Conservation (phyloP, 345 rosid species). For the Alliaria petiolata region DNA sequence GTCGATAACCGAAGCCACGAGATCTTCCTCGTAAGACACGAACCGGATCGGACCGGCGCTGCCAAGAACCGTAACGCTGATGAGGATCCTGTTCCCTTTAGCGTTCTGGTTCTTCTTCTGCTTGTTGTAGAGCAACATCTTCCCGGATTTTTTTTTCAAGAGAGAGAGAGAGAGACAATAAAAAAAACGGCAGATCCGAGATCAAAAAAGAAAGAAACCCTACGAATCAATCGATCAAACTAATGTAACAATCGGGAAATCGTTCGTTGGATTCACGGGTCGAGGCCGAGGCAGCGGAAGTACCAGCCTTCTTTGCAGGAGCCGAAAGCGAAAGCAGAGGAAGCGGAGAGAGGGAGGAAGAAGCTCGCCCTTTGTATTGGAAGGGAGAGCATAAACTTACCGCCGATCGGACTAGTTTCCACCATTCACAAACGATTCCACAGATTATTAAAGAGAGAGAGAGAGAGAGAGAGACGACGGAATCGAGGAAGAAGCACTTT, state of each 20-base stretch:
- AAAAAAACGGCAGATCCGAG: neutral
- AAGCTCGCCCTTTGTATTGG: conserved; percentile 77
- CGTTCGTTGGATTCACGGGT: conserved; percentile 50
- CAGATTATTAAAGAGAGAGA: neutral
- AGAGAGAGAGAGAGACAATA: neutral
- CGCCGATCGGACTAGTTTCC: conserved; percentile 57
- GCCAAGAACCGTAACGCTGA: conserved; percentile 80
- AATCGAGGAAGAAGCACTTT: neutral
- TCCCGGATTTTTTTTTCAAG: neutral
- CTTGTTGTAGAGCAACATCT: conserved; percentile 84
- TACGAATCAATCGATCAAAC: too few species aligned
- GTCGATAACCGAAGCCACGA: conserved; percentile 73
- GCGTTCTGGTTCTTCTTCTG: conserved; percentile 85
- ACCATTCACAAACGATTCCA: conserved; percentile 79
- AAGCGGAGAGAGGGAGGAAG: conserved; percentile 37
- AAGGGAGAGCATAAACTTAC: conserved; percentile 82
- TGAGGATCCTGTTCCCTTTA: conserved; percentile 68
- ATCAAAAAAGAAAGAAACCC: neutral
- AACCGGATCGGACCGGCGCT: conserved; percentile 97
- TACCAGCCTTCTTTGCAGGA: conserved; percentile 99
- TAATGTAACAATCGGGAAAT: neutral
- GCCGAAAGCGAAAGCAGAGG: conserved; percentile 80
- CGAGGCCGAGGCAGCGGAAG: conserved; percentile 94
- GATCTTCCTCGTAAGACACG: conserved; percentile 72
- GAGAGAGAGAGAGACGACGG: too few species aligned